A percentile compares a stretch with the other conserved stretches of the same genome.
These are phyloP conservation scores for Willaertia magna DNA, from an alignment of 208 protist genomes.

Conservation along the genomic window DNA sequence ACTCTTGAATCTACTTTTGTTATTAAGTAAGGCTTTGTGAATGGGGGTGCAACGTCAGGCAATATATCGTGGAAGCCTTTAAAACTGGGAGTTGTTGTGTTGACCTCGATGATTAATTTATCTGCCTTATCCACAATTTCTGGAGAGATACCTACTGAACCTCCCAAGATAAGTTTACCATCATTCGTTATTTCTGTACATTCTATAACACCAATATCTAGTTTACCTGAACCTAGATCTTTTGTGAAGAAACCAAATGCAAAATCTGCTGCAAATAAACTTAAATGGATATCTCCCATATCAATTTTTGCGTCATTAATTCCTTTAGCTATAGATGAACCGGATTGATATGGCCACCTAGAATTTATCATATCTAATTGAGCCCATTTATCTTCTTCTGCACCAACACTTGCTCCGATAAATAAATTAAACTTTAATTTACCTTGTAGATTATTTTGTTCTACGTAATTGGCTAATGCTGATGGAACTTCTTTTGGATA, in stretches of 20 bases:
- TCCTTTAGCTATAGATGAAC: conserved; percentile 18
- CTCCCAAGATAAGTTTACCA: conserved; percentile 14
- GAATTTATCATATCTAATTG: conserved; percentile 27
- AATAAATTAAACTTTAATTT: neutral
- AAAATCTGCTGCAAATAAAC: conserved; percentile 22
- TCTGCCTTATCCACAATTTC: conserved; percentile 32
- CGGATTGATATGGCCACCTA: conserved; percentile 24
- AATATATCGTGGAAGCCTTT: conserved; percentile 35
- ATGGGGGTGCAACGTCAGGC: conserved; percentile 15
- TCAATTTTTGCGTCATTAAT: conserved; percentile 26
- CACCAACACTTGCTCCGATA: neutral
- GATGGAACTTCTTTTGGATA: neutral
- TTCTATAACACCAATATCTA: conserved; percentile 36
- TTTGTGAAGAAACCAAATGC: conserved; percentile 25
- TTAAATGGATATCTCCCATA: conserved; percentile 25
- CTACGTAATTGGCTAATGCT: neutral
- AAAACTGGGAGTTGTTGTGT: conserved; percentile 30
- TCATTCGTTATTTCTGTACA: conserved; percentile 33
- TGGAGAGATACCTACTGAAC: conserved; percentile 20
- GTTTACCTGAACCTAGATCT: neutral
- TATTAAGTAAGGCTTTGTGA: conserved; percentile 22
- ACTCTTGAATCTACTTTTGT: conserved; percentile 34
- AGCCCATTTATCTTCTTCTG: conserved; percentile 22
- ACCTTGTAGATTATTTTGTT: neutral
- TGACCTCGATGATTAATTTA: conserved; percentile 38